Evolutionary conservation across 2,329 filamentous ascomycete species (phyloP), one percentile per base, ranked within the genome.

Genomic region (Fusarium tanahbumbuense): DNA sequence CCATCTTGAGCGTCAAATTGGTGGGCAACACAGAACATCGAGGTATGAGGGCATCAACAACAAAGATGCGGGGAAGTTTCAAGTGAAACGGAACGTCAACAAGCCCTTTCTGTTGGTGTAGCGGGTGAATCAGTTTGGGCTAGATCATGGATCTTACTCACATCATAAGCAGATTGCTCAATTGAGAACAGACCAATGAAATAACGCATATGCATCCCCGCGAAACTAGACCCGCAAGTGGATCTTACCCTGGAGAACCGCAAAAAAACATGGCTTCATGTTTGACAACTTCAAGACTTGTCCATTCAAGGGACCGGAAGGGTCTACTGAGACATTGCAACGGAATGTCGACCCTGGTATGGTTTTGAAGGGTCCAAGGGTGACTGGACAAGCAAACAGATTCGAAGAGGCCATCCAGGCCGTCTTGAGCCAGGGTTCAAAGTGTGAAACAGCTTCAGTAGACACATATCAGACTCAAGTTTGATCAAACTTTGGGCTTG

Each of bases 51-150:
- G 54, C 37, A 64, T 65, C 55, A 48, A 55, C 50, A 63, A 64
- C 53, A 41, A 56, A 71, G 59, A 62, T 64, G 67, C 71, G 71
- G 67, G 59, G 63, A 62, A 67, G 41, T 60, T 68, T 47, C 50
- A 64, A 53, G 45, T 56, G 50, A 61, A 47, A 63, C 57, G 37
- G 50, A 25, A 64, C 48, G 22, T 23, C 48, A 52, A 52, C 32
- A 30, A 64, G 41, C 34, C 27, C 23, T 41, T 42, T 52, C 37
- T 52, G 48, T 32, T 64, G 58, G 49, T 55, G 44, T 55, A 47
- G 52, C 20, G 30, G 48, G 28, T 46, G 28, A 70, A 61, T 58
- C 59, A 70, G 48, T 37, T 37, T 48, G 16, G 27, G 47, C 47
- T 49, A 34, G 15, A 18, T 37, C 34, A 37, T 37, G 55, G 12